phyloP scores from a whole-genome alignment of 345 rosid genomes.

The Barbarea vulgaris region DNA sequence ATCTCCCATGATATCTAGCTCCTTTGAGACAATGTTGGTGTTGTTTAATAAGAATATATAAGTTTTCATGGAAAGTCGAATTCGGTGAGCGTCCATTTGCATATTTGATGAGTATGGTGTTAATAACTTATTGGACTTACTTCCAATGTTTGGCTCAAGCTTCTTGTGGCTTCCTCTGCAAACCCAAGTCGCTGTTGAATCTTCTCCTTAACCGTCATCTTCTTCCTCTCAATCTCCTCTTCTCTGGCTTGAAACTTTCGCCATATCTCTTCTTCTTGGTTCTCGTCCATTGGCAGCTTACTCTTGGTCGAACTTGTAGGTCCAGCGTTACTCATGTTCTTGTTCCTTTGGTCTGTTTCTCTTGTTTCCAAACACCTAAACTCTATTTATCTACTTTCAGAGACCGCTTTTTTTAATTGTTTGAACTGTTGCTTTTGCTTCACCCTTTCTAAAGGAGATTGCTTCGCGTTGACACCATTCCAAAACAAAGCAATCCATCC shows the following conservation, averaged over 20 bases:
- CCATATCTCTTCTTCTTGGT: constrained; percentile 57
- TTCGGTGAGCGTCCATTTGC: neutral
- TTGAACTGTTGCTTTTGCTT: constrained; percentile 26
- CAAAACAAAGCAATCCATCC: constrained; percentile 12
- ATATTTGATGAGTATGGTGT: neutral
- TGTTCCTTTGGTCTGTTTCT: neutral
- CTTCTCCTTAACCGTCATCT: constrained; percentile 63
- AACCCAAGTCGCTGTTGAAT: constrained; percentile 67
- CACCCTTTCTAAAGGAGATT: constrained; percentile 18
- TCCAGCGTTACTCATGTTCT: constrained; percentile 22
- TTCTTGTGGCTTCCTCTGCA: constrained; percentile 77
- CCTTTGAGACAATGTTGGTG: constrained; percentile 44
- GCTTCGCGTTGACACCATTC: constrained; percentile 30
- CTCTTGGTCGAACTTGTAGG: constrained; percentile 32
- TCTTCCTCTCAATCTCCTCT: constrained; percentile 83
- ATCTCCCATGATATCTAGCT: constrained; percentile 71
- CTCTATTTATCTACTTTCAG: neutral
- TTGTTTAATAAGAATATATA: neutral
- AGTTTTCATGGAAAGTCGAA: neutral
- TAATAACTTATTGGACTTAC: constrained; percentile 44
- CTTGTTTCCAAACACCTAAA: neutral
- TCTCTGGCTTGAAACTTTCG: constrained; percentile 61
- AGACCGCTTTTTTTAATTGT: neutral
- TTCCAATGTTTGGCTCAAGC: constrained; percentile 68
- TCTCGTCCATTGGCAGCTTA: constrained; percentile 55